A percentile compares a stretch with the other conserved stretches of the same genome.
Evolutionary conservation across 164 flowering plant genomes (phyloP).

Genomic region (Taxillus chinensis): DNA sequence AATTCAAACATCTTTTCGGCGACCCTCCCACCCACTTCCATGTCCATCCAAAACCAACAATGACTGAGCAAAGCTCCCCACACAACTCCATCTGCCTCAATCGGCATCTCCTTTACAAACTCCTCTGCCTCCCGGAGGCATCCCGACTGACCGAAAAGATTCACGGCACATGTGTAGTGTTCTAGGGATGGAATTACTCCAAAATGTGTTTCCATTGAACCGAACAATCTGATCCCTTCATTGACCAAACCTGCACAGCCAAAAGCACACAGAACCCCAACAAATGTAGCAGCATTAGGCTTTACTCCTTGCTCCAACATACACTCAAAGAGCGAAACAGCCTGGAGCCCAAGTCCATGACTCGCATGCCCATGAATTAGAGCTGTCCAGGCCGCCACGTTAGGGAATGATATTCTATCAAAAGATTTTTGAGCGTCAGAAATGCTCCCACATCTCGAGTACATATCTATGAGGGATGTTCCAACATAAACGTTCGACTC

Average conservation of each 20-base stretch:
- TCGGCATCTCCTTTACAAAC: conserved; percentile 42
- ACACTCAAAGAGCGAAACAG: conserved; percentile 33
- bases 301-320: conserved; percentile 37
- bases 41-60: conserved; percentile 56
- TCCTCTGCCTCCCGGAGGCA: conserved; percentile 50
- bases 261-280: conserved; percentile 60
- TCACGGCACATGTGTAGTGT: conserved; percentile 68
- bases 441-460: conserved; percentile 70
- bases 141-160: conserved; percentile 73
- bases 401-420: conserved; percentile 36
- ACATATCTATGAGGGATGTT: conserved; percentile 71
- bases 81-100: conserved; percentile 45
- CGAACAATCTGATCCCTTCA: conserved; percentile 42
- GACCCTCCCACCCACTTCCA: conserved; percentile 47
- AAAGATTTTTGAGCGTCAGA: conserved; percentile 45
- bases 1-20: conserved; percentile 43
- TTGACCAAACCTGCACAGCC: conserved; percentile 38
- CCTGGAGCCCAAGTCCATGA: conserved; percentile 49
- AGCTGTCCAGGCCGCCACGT: conserved; percentile 74
- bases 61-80: conserved; percentile 65
- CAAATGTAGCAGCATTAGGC: conserved; percentile 67
- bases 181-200: conserved; percentile 44
- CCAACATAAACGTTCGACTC: conserved; percentile 53
- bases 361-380: conserved; percentile 59
- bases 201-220: conserved; percentile 35